Evolutionary conservation across 1,284 basidiomycete species (phyloP).

Genomic region (Malassezia furfur): DNA sequence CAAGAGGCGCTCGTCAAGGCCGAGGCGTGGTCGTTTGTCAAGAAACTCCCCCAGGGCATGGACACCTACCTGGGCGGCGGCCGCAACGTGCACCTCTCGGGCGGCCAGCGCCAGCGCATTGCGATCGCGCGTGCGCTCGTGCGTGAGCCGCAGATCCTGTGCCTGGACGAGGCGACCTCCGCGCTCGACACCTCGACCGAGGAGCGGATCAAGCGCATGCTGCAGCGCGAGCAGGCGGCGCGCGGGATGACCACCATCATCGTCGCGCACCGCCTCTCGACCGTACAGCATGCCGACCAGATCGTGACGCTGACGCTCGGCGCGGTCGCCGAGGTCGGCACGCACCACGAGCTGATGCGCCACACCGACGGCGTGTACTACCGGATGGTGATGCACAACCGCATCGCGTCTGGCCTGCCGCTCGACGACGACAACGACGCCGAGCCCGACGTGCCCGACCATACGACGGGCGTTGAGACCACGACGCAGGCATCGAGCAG

Average conservation of each 20-base stretch:
- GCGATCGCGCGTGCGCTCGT: constrained; percentile 45
- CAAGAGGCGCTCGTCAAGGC: constrained; percentile 44
- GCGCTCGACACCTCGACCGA: constrained; percentile 43
- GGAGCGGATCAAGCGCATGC: constrained; percentile 32
- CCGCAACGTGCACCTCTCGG: constrained; percentile 43
- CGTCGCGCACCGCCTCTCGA: constrained; percentile 45
- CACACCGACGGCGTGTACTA: constrained; percentile 24
- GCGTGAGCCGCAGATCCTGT: constrained; percentile 34
- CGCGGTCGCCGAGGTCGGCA: constrained; percentile 35
- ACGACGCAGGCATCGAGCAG: background rate
- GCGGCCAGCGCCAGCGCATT: constrained; percentile 43
- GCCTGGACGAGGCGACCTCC: constrained; percentile 43
- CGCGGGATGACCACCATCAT: constrained; percentile 43
- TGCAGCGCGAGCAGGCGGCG: constrained; percentile 36
- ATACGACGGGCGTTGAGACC: background rate
- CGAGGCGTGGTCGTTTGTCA: constrained; percentile 50
- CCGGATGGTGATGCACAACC: constrained; percentile 40
- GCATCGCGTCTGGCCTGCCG: constrained; percentile 13
- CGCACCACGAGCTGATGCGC: constrained; percentile 31
- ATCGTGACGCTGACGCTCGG: constrained; percentile 41
- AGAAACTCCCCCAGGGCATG: constrained; percentile 47
- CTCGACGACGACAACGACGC: background rate
- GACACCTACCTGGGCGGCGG: constrained; percentile 49
- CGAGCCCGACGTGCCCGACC: background rate
- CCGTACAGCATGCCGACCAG: constrained; percentile 40